Evolutionary conservation across 257 asterid species (phyloP).

Genomic region (Solanum arcanum): DNA sequence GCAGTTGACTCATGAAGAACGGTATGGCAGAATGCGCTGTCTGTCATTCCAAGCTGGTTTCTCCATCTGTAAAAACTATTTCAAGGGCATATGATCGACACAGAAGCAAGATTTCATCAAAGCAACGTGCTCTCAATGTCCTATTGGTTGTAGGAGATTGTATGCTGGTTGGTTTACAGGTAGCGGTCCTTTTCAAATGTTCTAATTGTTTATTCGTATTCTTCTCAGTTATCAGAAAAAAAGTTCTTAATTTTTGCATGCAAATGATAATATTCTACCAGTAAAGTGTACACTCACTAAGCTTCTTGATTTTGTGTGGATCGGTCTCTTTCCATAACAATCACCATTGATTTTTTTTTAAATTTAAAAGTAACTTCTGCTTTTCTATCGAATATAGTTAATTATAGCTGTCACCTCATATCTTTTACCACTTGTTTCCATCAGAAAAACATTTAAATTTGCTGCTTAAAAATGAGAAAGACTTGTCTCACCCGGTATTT

Average conservation of each 20-base stretch:
- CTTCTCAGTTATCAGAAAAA: background rate
- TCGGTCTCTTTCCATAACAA: background rate
- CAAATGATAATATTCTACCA: background rate
- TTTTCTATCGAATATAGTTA: background rate
- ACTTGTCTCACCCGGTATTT: conserved; percentile 10
- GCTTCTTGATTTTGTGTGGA: background rate
- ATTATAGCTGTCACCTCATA: background rate
- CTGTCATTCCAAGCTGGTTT: conserved; percentile 71
- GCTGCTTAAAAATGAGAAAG: background rate
- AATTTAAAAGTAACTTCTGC: background rate
- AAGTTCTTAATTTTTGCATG: background rate
- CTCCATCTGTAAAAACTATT: conserved; percentile 48
- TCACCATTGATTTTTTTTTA: background rate
- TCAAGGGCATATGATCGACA: conserved; percentile 68
- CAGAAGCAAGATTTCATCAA: conserved; percentile 53
- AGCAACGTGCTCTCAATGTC: conserved; percentile 59
- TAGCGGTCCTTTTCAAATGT: background rate
- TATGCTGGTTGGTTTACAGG: conserved; percentile 71
- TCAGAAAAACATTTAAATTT: background rate
- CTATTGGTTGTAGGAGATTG: conserved; percentile 67
- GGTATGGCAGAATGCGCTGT: conserved; percentile 81
- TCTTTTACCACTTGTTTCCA: background rate
- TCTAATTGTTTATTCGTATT: background rate
- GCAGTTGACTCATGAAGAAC: conserved; percentile 24
- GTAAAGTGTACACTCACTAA: background rate